These are phyloP conservation scores for Cercospora berteroae DNA, from an alignment of 2,329 filamentous ascomycete species.

Conservation along the genomic window DNA sequence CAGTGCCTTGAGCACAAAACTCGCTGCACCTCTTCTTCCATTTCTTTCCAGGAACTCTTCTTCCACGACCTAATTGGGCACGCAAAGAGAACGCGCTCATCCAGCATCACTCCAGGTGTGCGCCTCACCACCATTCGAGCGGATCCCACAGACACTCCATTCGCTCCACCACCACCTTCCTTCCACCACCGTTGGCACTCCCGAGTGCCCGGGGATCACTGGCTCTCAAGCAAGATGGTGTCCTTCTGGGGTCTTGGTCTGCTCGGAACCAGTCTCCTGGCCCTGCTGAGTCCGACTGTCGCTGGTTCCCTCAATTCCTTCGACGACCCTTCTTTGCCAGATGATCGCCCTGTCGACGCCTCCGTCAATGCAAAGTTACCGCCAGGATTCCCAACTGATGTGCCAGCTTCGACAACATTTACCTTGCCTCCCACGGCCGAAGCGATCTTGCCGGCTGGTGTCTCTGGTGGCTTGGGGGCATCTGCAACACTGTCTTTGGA, in stretches of 20 bases:
- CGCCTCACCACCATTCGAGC: neutral
- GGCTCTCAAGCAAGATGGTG: neutral
- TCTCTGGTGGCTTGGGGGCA: neutral
- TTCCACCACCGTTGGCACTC: neutral
- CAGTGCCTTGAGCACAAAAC: neutral
- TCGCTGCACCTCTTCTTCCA: neutral
- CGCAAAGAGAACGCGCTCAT: neutral
- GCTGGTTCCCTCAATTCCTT: neutral
- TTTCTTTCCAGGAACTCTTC: neutral
- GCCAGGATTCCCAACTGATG: neutral
- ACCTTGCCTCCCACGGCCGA: neutral
- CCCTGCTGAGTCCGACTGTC: neutral
- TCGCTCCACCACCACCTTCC: neutral
- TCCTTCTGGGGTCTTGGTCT: neutral
- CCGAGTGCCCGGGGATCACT: neutral
- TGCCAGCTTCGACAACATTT: neutral
- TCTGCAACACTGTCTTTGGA: neutral
- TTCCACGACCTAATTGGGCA: neutral
- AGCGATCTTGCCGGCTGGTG: neutral
- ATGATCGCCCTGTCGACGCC: neutral
- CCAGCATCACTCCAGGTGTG: neutral
- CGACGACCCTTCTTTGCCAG: neutral
- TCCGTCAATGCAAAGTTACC: neutral
- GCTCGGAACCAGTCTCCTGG: neutral
- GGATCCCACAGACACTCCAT: neutral